phyloP scores from a whole-genome alignment of 108 stramenopile species.

The Seminavis robusta region DNA sequence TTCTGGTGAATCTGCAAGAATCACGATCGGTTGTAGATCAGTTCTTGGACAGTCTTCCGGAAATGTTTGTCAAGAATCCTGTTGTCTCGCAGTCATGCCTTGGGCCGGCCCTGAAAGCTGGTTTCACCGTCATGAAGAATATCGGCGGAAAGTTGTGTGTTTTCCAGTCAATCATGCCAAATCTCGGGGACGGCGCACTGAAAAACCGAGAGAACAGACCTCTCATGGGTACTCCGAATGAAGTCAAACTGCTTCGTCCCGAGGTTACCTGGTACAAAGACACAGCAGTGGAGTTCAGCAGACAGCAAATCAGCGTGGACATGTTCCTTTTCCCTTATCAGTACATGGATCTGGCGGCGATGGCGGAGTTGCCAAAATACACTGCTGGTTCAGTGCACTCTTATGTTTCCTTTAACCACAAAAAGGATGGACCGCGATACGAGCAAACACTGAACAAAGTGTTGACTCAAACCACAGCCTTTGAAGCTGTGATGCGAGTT shows the following conservation, averaged over 20 bases:
- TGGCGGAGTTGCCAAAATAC: constrained; percentile 80
- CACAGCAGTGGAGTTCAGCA: constrained; percentile 92
- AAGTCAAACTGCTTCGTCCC: constrained; percentile 86
- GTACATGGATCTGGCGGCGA: constrained; percentile 92
- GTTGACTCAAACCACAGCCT: constrained; percentile 85
- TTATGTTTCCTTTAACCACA: constrained; percentile 83
- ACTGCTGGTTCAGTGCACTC: constrained; percentile 90
- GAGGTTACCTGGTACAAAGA: constrained; percentile 89
- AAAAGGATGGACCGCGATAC: constrained; percentile 77
- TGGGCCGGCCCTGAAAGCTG: constrained; percentile 94
- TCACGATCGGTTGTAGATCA: constrained; percentile 79
- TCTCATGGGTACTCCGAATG: constrained; percentile 91
- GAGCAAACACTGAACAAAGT: constrained; percentile 74
- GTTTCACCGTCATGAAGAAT: constrained; percentile 92
- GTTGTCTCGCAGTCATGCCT: constrained; percentile 58
- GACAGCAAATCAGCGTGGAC: constrained; percentile 96
- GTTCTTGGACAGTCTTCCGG: constrained; percentile 91
- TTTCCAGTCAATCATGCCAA: constrained; percentile 88
- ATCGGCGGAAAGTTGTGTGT: constrained; percentile 97
- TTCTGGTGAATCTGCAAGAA: constrained; percentile 94
- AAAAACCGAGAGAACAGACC: constrained; percentile 87
- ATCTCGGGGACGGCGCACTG: constrained; percentile 88
- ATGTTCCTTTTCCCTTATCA: constrained; percentile 88
- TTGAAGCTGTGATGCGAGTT: constrained; percentile 97
- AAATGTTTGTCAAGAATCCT: constrained; percentile 85